A percentile compares a stretch with the other conserved stretches of the same genome.
These are phyloP conservation scores for Vigna trinervia DNA, from an alignment of 306 rosid species.

Conservation along the genomic window DNA sequence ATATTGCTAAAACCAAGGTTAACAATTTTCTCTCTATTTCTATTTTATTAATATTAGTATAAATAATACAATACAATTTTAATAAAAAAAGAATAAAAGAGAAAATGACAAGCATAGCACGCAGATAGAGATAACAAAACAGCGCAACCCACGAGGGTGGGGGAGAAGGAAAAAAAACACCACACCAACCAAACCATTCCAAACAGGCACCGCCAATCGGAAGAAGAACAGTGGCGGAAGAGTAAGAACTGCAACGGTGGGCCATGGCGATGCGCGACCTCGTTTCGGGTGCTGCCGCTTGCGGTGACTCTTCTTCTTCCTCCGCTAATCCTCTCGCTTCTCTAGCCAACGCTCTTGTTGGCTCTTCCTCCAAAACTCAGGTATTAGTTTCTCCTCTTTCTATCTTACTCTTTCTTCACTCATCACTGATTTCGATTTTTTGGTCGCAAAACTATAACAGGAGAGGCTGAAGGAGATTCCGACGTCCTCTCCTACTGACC, in stretches of 20 bases:
- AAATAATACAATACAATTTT: too few relatives aligned
- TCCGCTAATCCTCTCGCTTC: conserved; percentile 79
- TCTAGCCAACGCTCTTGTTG: conserved; percentile 82
- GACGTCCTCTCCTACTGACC: conserved; percentile 55
- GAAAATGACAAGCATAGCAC: conserved; percentile 22
- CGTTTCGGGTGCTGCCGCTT: conserved; percentile 78
- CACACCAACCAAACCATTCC: neutral
- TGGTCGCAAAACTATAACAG: conserved; percentile 37
- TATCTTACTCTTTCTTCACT: neutral
- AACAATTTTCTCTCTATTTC: too few relatives aligned
- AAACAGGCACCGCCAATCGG: neutral
- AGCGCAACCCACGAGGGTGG: neutral
- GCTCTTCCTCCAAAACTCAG: conserved; percentile 87
- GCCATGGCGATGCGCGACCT: conserved; percentile 94
- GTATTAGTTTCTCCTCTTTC: neutral
- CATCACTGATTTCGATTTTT: neutral
- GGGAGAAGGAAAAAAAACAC: neutral
- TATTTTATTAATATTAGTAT: too few relatives aligned
- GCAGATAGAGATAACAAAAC: conserved; percentile 13
- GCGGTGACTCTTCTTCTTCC: conserved; percentile 82
- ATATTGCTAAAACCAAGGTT: too few relatives aligned
- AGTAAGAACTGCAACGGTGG: neutral
- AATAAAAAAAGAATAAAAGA: neutral
- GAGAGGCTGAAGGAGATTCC: conserved; percentile 93
- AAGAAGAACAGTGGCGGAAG: neutral